phyloP scores from a whole-genome alignment of 1,284 basidiomycete species.

The Cutaneotrichosporon cavernicola region DNA sequence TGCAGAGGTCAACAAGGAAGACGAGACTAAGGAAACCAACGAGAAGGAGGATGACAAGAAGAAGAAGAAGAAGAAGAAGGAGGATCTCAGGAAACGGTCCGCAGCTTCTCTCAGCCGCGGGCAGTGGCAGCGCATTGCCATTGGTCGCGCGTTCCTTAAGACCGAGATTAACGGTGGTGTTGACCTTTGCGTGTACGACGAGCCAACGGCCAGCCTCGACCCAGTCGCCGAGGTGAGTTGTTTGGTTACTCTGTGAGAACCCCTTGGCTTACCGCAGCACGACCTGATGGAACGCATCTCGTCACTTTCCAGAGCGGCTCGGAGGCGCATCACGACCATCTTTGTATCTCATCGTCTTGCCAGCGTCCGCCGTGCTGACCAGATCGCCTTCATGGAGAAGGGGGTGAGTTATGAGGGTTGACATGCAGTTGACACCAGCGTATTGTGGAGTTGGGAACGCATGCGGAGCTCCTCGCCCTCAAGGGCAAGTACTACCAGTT shows the following conservation, averaged over 20 bases:
- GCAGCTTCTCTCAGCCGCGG: slow-evolving; percentile 40
- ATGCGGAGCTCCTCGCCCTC: slow-evolving; percentile 65
- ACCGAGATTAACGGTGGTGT: slow-evolving; percentile 55
- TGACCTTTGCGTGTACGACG: slow-evolving; percentile 62
- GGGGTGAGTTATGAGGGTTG: slow-evolving; percentile 9
- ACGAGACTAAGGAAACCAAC: background rate
- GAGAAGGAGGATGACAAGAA: background rate
- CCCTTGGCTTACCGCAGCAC: slow-evolving; percentile 46
- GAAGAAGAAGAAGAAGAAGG: slow-evolving; percentile 4
- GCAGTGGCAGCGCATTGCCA: slow-evolving; percentile 80
- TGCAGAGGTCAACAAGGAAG: too few species aligned
- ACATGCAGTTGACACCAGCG: background rate
- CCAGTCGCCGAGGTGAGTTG: slow-evolving; percentile 70
- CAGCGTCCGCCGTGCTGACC: slow-evolving; percentile 32
- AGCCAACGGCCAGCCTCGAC: slow-evolving; percentile 62
- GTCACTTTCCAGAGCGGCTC: too few species aligned
- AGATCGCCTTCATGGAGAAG: slow-evolving; percentile 59
- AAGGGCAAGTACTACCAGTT: slow-evolving; percentile 39
- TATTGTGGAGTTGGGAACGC: slow-evolving; percentile 76
- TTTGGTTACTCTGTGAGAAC: slow-evolving; percentile 62
- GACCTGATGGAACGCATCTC: too few species aligned
- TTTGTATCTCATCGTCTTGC: slow-evolving; percentile 76
- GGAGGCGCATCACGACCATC: slow-evolving; percentile 60
- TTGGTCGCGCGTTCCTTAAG: slow-evolving; percentile 74
- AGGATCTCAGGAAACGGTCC: background rate